These are phyloP conservation scores for Athelia sp. DNA, from an alignment of 1,284 basidiomycete species.

Conservation along the genomic window DNA sequence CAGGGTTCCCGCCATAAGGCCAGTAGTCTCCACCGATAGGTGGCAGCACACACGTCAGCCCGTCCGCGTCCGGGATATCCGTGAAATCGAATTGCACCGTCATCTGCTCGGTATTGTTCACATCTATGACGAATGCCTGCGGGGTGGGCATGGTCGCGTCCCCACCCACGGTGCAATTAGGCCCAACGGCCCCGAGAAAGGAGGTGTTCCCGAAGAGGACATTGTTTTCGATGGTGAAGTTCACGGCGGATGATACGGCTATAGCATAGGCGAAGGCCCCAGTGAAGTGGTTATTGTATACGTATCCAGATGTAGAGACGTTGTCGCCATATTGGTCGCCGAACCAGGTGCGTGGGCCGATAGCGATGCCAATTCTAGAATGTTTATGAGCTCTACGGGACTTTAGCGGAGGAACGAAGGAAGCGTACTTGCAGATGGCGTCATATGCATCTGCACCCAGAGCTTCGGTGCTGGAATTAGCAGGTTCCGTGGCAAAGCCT, in stretches of 20 bases:
- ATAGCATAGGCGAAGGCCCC: conserved; percentile 73
- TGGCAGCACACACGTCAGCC: conserved; percentile 61
- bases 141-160: conserved; percentile 46
- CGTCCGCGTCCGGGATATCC: conserved; percentile 45
- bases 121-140: conserved; percentile 55
- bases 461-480: conserved; percentile 28
- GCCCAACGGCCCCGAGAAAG: conserved; percentile 69
- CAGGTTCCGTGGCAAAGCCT: conserved; percentile 52
- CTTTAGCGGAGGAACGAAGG: conserved; percentile 9
- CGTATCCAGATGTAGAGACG: conserved; percentile 53
- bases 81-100: conserved; percentile 50
- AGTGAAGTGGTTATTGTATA: conserved; percentile 61
- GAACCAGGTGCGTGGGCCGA: conserved; percentile 80
- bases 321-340: conserved; percentile 56
- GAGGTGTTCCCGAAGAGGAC: conserved; percentile 64
- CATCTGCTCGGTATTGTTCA: conserved; percentile 33
- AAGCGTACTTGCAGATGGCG: conserved; percentile 62
- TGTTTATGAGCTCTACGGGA: background rate
- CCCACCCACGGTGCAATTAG: conserved; percentile 52
- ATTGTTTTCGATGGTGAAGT: conserved; percentile 69
- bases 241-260: conserved; percentile 56
- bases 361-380: conserved; percentile 63
- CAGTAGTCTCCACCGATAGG: conserved; percentile 66
- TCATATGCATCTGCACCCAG: conserved; percentile 56
- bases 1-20: conserved; percentile 60